phyloP scores from a whole-genome alignment of 2,329 filamentous ascomycete species.

The Beauveria medogensis region DNA sequence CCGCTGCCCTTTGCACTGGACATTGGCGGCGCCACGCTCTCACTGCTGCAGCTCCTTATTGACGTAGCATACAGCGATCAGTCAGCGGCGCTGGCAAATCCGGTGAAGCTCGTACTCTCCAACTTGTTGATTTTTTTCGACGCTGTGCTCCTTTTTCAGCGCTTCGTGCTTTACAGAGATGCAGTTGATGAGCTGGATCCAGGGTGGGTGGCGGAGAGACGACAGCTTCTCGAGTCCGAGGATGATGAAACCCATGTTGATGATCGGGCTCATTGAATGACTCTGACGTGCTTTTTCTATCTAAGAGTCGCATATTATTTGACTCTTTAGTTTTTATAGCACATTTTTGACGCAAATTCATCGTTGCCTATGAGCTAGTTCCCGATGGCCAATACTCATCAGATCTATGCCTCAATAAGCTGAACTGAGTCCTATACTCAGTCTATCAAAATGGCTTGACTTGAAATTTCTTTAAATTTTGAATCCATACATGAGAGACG shows the following conservation, averaged over 20 bases:
- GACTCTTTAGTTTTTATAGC: too few species aligned
- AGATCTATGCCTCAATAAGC: too few species aligned
- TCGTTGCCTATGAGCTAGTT: too few species aligned
- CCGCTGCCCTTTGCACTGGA: neutral
- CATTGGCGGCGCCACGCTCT: neutral
- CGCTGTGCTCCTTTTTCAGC: neutral
- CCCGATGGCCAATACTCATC: too few species aligned
- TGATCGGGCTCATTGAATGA: neutral
- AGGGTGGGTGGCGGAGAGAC: neutral
- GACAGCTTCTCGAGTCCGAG: neutral
- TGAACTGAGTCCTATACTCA: too few species aligned
- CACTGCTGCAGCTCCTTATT: neutral
- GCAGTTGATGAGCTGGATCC: neutral
- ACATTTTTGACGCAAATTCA: too few species aligned
- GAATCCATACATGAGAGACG: too few species aligned
- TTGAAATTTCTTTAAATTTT: too few species aligned
- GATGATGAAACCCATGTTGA: neutral
- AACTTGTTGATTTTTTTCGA: neutral
- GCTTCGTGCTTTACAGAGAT: neutral
- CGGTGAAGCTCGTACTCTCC: neutral
- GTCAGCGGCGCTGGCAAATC: neutral
- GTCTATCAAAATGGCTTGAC: too few species aligned
- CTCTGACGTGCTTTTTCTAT: too few species aligned
- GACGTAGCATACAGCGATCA: neutral
- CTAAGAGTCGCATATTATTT: too few species aligned